These are phyloP conservation scores for Yamadazyma sp. DNA, from an alignment of 1,139 yeast species.

Conservation along the genomic window DNA sequence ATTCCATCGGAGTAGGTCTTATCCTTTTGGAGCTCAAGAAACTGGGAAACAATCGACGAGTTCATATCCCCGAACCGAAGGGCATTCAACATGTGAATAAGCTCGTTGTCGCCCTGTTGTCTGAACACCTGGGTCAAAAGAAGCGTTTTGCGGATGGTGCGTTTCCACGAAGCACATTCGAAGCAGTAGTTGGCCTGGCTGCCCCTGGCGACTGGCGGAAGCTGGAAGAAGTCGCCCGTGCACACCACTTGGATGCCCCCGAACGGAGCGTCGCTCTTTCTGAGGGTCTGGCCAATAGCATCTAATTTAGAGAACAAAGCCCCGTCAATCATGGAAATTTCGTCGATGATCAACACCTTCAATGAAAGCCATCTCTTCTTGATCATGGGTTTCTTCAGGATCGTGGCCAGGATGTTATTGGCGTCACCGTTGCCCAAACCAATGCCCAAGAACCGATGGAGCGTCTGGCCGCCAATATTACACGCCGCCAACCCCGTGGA, in stretches of 20 bases:
- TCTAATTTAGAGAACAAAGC: constrained; percentile 64
- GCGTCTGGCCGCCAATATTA: constrained; percentile 79
- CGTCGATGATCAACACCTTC: constrained; percentile 74
- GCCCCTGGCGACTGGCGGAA: constrained; percentile 71
- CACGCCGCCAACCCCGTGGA: constrained; percentile 92
- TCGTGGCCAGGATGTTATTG: constrained; percentile 40
- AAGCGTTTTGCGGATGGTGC: constrained; percentile 53
- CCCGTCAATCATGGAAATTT: constrained; percentile 81
- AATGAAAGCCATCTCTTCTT: constrained; percentile 58
- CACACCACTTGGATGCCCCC: constrained; percentile 81
- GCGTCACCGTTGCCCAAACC: constrained; percentile 66
- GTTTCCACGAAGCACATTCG: constrained; percentile 57
- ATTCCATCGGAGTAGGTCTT: constrained; percentile 70
- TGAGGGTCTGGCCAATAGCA: constrained; percentile 52
- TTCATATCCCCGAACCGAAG: constrained; percentile 65
- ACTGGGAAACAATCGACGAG: constrained; percentile 41
- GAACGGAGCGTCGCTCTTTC: constrained; percentile 53
- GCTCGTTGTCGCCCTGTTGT: constrained; percentile 65
- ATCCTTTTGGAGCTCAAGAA: constrained; percentile 50
- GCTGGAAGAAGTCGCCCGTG: constrained; percentile 83
- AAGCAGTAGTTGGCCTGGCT: constrained; percentile 51
- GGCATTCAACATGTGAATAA: constrained; percentile 73
- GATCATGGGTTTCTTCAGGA: constrained; percentile 45
- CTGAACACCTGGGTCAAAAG: constrained; percentile 66
- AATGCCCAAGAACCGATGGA: constrained; percentile 75